These are phyloP conservation scores for Yueomyces sp. DNA, from an alignment of 805 yeast species.

Conservation along the genomic window DNA sequence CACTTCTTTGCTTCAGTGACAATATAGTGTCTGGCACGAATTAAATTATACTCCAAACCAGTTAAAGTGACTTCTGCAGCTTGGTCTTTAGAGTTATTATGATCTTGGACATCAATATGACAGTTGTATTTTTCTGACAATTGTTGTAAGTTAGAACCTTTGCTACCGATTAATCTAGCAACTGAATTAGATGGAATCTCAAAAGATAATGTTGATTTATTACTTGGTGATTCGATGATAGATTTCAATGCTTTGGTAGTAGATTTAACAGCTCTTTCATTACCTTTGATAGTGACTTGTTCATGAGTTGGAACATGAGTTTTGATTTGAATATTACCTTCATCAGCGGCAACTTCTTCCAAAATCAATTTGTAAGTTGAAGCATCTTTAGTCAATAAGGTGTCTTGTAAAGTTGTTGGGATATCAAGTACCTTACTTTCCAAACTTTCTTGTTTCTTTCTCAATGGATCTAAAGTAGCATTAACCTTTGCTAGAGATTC, in stretches of 20 bases:
- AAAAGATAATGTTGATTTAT: slow-evolving; percentile 27
- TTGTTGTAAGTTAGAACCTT: slow-evolving; percentile 60
- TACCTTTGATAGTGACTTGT: slow-evolving; percentile 57
- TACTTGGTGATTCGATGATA: slow-evolving; percentile 19
- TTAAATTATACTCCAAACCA: slow-evolving; percentile 72
- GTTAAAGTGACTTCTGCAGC: slow-evolving; percentile 43
- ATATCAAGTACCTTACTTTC: slow-evolving; percentile 38
- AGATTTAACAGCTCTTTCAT: slow-evolving; percentile 40
- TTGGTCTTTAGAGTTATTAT: slow-evolving; percentile 11
- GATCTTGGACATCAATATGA: slow-evolving; percentile 54
- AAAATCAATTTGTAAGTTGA: slow-evolving; percentile 15
- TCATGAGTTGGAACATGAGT: slow-evolving; percentile 36
- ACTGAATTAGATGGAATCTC: slow-evolving; percentile 55
- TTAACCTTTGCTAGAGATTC: slow-evolving; percentile 43
- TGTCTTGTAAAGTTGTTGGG: slow-evolving; percentile 41
- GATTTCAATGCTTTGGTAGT: slow-evolving; percentile 25
- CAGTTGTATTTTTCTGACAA: slow-evolving; percentile 65
- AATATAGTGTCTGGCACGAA: slow-evolving; percentile 52
- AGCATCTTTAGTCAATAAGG: slow-evolving; percentile 8
- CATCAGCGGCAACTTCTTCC: slow-evolving; percentile 25
- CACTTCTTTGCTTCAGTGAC: slow-evolving; percentile 50
- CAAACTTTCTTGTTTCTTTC: slow-evolving; percentile 44
- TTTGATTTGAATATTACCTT: slow-evolving; percentile 32
- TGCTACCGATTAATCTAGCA: slow-evolving; percentile 80
- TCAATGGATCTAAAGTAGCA: slow-evolving; percentile 40